Evolutionary conservation across 495 filamentous ascomycete genomes (phyloP), one percentile per base, ranked within the genome.

Genomic region (Collariella sp.): DNA sequence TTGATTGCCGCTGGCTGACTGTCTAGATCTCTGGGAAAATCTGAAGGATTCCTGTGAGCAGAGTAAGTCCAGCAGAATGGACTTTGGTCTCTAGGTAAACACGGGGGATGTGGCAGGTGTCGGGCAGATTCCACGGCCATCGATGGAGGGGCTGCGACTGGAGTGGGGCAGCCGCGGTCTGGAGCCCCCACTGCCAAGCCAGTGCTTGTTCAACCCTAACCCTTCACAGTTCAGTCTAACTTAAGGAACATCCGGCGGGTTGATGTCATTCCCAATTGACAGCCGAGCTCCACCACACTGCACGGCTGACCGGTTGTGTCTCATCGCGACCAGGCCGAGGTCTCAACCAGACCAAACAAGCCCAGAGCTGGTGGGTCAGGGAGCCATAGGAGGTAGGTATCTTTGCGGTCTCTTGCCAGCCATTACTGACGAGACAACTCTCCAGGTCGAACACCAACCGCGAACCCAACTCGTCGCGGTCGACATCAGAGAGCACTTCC

Each of bases 91-190:
- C 40, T 22, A 23, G 15, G 18, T 18, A 43, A 43, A 52, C 18
- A 36, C 10, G 24, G 29, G 15, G 19, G 35, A 18, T 35, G 35
- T 50, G 22, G 41, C 35, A 52, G 33, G 31, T 13, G 52, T 59
- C 57, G 42, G 52, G 41, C 26, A 43, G 52, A 45, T 60, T 56
- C 61, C 54, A 60, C 46, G 41, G 35, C 38, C 15, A 12, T 56
- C 57, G 56, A 59, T 62, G 48, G 61, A 55, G 61, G 57, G 61
- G 60, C 40, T 29, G 46, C 31, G 29, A 23, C 15, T 22, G 6
- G n/a, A 33, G 59, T 36, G 46, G 44, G 41, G 40, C 31, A 39
- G 13, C 11, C 33, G 43, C 38, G 48, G 43, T 50, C 48, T 46
- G 33, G 47, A 48, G 5, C 40, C 26, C 26, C 26, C 26, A 31